phyloP scores from a whole-genome alignment of 805 yeast genomes.

The Candida silvatica region DNA sequence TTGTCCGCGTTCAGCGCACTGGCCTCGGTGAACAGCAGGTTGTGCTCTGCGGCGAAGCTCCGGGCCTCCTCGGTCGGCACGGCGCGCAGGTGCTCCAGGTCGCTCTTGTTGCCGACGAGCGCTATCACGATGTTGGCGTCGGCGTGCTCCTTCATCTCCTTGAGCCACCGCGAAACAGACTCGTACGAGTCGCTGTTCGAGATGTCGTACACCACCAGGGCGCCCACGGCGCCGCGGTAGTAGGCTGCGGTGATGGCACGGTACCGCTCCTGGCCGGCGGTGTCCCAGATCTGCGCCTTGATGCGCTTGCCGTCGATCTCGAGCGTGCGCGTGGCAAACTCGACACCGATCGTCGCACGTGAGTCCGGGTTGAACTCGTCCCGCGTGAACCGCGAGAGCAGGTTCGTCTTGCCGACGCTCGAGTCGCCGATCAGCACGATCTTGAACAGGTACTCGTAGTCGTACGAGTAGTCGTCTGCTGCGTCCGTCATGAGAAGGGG shows the following conservation, averaged over 20 bases:
- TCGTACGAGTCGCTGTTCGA: conserved; percentile 85
- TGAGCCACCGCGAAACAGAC: conserved; percentile 79
- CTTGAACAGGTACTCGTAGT: conserved; percentile 89
- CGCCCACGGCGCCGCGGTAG: conserved; percentile 98
- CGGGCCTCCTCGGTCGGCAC: conserved; percentile 98
- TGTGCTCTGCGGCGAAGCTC: conserved; percentile 89
- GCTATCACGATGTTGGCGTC: conserved; percentile 94
- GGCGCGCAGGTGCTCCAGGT: conserved; percentile 86
- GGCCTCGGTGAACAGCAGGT: conserved; percentile 88
- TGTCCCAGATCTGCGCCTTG: conserved; percentile 95
- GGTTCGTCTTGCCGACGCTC: conserved; percentile 94
- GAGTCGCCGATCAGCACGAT: conserved; percentile 94
- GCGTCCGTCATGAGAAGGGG: conserved; percentile 31
- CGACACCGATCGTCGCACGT: conserved; percentile 94
- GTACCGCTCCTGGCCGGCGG: conserved; percentile 98
- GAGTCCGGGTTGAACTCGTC: conserved; percentile 94
- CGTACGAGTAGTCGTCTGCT: conserved; percentile 66
- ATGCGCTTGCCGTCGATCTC: conserved; percentile 78
- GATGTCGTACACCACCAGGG: conserved; percentile 90
- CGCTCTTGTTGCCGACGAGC: conserved; percentile 86
- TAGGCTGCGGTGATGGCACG: conserved; percentile 97
- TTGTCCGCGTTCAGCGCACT: conserved; percentile 91
- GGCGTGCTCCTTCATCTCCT: conserved; percentile 86
- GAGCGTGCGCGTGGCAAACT: conserved; percentile 93
- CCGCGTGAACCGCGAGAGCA: conserved; percentile 87